Base-by-base conservation (phyloP, 805 yeast species). In the Candida succiphila region DNA sequence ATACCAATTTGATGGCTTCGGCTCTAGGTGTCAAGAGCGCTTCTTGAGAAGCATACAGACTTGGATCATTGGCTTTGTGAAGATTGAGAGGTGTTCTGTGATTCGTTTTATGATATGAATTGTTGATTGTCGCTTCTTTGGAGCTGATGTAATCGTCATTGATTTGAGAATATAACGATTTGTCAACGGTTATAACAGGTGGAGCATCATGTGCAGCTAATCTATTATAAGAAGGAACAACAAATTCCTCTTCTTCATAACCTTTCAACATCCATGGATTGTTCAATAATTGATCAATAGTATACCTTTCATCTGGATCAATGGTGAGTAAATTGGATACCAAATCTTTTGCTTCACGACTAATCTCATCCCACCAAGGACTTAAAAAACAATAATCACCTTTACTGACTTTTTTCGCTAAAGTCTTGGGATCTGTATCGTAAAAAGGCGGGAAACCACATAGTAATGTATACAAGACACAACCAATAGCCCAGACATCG, bases 311-410 rank as follows among this genome's bases (percentile, higher is more conserved):
- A 10, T 63, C 61, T 1, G 92, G 88, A 51, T 83, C 75, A 13
- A 79, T 80, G 19, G 78, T 77, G 41, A 83, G 61, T 53, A 83
- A 63, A 45, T 71, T 75, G 4, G 69, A 56, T 12, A 83, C 83
- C 45, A 83, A 67, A 44, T 69, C 69, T 48, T 81, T 83, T 19
- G 87, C 88, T 25, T 76, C 85, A 26, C 52, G 56, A 32, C 79
- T 67, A 24, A 83, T 78, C 51, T 83, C 94, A 55, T 82, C 92
- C 85, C 92, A 83, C 94, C 94, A 83, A 2, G 94, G 94, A 38
- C 70, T 60, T 34, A 83, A 60, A 51, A 81, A 83, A n/a, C 73
- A 70, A 54, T 69, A 83, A 36, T 81, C 78, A 24, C 92, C 94
- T 30, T 64, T 65, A 10, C 81, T 64, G 22, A 81, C 84, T 51